phyloP scores from a whole-genome alignment of 495 filamentous ascomycete genomes.

The Aspergillus egyptiacus region DNA sequence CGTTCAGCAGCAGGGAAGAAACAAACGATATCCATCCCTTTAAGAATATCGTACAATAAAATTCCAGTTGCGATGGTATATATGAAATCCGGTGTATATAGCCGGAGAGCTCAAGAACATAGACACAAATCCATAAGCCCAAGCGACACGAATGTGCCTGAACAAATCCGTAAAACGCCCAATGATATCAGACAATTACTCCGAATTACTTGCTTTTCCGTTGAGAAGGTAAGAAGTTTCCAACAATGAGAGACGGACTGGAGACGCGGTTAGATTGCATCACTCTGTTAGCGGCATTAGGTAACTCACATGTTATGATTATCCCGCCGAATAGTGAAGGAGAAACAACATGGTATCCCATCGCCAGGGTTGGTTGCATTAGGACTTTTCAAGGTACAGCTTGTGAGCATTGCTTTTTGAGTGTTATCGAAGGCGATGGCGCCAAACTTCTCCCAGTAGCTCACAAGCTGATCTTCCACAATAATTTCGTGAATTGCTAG shows the following conservation, averaged over 20 bases:
- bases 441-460: constrained; percentile 99
- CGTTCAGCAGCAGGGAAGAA: background rate
- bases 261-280: constrained; percentile 15
- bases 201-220: constrained; percentile 23
- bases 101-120: background rate
- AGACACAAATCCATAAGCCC: background rate
- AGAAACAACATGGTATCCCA: constrained; percentile 90
- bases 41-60: constrained; percentile 12
- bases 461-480: constrained; percentile 85
- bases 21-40: background rate
- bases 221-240: constrained; percentile 78
- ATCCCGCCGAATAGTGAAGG: constrained; percentile 91
- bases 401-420: constrained; percentile 96
- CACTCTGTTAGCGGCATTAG: background rate
- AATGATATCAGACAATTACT: background rate
- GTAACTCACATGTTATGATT: constrained; percentile 86
- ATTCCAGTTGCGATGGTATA: constrained; percentile 6
- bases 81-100: background rate
- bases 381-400: constrained; percentile 85
- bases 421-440: constrained; percentile 94
- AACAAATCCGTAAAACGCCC: background rate
- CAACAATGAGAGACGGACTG: constrained; percentile 90
- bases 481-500: constrained; percentile 94
- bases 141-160: background rate
- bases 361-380: constrained; percentile 63